Evolutionary conservation across 495 filamentous ascomycete species (phyloP).

Genomic region (Penicillium maclennaniae): DNA sequence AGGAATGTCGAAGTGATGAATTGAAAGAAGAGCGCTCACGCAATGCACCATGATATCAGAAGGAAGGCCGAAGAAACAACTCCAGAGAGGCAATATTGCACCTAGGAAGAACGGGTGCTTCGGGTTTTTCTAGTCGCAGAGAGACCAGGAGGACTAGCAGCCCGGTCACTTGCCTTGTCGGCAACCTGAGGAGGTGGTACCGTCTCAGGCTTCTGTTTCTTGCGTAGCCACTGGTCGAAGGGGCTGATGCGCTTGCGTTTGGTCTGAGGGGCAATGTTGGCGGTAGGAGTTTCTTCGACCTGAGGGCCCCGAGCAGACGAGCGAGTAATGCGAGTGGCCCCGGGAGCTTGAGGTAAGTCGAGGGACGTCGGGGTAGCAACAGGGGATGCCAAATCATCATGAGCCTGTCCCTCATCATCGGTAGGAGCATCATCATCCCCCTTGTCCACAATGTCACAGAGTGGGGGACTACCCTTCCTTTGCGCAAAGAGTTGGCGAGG

Average conservation of each 20-base stretch:
- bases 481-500: slow-evolving; percentile 81
- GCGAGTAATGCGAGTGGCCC: slow-evolving; percentile 26
- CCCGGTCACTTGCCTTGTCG: slow-evolving; percentile 30
- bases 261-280: slow-evolving; percentile 3
- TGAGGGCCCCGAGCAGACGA: slow-evolving; percentile 24
- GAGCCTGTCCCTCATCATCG: slow-evolving; percentile 57
- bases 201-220: slow-evolving; percentile 44
- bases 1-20: neutral
- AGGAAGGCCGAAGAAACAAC: neutral
- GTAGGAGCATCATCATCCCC: slow-evolving; percentile 50
- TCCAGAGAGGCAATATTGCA: neutral
- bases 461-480: neutral
- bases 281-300: slow-evolving; percentile 20
- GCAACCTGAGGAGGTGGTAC: slow-evolving; percentile 12
- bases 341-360: slow-evolving; percentile 40
- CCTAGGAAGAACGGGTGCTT: neutral
- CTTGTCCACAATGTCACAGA: neutral
- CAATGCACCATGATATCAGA: slow-evolving; percentile 3
- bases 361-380: slow-evolving; percentile 49
- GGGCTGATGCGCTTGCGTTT: slow-evolving; percentile 53
- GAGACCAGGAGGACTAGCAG: slow-evolving; percentile 18
- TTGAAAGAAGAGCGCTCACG: neutral
- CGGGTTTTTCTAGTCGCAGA: slow-evolving; percentile 32
- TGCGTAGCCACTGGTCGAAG: slow-evolving; percentile 62
- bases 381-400: slow-evolving; percentile 27